Percentiles rank a stretch among this genome's conserved stretches.
phyloP scores from a whole-genome alignment of 2,329 filamentous ascomycete species.

The Hypoxylon sp. region DNA sequence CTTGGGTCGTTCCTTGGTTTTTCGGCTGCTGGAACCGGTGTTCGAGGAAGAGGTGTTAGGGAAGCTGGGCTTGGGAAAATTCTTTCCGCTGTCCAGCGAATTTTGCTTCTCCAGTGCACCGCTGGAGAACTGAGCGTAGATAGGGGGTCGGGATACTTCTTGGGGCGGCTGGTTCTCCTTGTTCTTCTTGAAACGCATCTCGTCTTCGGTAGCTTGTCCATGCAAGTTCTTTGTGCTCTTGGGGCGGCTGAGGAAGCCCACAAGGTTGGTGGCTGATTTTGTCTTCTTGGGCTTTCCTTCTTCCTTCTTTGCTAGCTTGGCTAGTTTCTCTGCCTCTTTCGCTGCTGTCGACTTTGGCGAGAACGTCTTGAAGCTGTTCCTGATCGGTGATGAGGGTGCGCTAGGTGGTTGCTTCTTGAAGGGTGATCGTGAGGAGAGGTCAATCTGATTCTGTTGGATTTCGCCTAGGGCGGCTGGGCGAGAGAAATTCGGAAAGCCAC shows the following conservation, averaged over 20 bases:
- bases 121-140: conserved; percentile 82
- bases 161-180: conserved; percentile 80
- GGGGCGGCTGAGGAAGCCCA: conserved; percentile 79
- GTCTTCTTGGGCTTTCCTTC: conserved; percentile 78
- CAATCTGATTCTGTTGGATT: conserved; percentile 68
- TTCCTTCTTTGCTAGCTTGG: conserved; percentile 61
- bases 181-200: conserved; percentile 70
- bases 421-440: conserved; percentile 49
- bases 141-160: conserved; percentile 72
- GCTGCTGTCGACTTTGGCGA: conserved; percentile 60
- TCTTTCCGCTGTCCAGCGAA: conserved; percentile 32
- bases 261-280: conserved; percentile 88
- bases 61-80: conserved; percentile 18
- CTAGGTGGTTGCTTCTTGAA: conserved; percentile 41
- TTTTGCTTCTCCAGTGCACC: conserved; percentile 53
- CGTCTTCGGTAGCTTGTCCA: conserved; percentile 66
- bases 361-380: conserved; percentile 45
- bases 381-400: conserved; percentile 51
- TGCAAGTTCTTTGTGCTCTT: conserved; percentile 80
- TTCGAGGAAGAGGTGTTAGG: conserved; percentile 40
- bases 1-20: conserved; percentile 64
- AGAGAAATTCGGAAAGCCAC: conserved; percentile 55
- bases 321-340: conserved; percentile 55
- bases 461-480: conserved; percentile 68
- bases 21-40: conserved; percentile 43